A percentile compares a stretch with the other conserved stretches of the same genome.
phyloP scores from a whole-genome alignment of 2,329 filamentous ascomycete species.

The Calonectria pauciramosa region DNA sequence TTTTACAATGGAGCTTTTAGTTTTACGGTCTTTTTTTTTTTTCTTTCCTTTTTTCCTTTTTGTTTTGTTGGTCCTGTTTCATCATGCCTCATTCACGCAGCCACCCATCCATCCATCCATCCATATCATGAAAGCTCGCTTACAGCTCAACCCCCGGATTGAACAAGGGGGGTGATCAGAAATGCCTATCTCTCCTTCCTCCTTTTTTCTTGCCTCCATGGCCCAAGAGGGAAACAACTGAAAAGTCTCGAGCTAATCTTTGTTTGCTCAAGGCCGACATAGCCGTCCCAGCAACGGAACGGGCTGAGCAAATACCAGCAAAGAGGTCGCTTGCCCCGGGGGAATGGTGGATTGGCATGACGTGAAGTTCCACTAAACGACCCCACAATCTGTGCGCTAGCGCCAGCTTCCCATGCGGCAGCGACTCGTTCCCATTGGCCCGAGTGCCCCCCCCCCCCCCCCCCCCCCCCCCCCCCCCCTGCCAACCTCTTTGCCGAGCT shows the following conservation, averaged over 20 bases:
- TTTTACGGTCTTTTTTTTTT: background rate
- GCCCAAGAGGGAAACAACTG: background rate
- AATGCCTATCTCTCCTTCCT: background rate
- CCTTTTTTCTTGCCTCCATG: background rate
- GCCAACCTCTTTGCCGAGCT: constrained; percentile 10
- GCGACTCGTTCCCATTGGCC: constrained; percentile 2
- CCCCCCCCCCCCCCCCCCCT: background rate
- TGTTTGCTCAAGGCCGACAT: background rate
- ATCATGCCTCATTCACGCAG: background rate
- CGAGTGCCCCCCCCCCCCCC: background rate
- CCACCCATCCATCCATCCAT: too few relatives aligned
- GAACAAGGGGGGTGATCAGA: background rate
- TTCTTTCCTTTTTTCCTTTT: background rate
- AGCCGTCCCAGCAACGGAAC: constrained; percentile 1
- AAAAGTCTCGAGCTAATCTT: background rate
- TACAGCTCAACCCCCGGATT: background rate
- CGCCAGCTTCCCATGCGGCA: background rate
- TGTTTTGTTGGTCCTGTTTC: background rate
- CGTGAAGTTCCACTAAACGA: constrained; percentile 20
- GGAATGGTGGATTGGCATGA: constrained; percentile 10
- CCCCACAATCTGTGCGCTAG: constrained; percentile 13
- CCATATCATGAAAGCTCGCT: background rate
- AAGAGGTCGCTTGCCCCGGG: background rate
- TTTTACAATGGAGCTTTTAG: background rate
- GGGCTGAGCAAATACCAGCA: background rate